phyloP scores from a whole-genome alignment of 2,329 filamentous ascomycete genomes.

The Colletotrichum sublineola region DNA sequence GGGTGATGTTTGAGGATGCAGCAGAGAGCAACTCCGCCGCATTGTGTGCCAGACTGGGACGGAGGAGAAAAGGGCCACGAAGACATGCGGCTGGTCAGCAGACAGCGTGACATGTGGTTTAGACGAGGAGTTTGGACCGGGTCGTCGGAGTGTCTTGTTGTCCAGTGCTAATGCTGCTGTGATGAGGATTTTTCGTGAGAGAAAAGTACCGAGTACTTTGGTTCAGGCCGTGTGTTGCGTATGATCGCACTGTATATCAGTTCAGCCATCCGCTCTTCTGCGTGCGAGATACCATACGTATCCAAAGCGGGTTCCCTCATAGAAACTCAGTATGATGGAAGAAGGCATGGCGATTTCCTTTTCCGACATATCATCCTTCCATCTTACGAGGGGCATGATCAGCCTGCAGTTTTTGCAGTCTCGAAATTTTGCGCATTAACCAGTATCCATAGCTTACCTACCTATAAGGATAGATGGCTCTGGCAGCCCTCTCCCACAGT shows the following conservation, averaged over 20 bases:
- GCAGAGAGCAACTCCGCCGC: slow-evolving; percentile 71
- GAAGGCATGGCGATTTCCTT: no score
- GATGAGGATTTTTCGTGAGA: slow-evolving; percentile 39
- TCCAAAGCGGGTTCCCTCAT: no score
- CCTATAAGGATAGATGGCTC: no score
- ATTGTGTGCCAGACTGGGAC: slow-evolving; percentile 57
- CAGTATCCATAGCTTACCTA: no score
- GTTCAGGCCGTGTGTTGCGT: background rate
- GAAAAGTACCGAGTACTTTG: slow-evolving; percentile 36
- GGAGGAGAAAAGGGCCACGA: slow-evolving; percentile 39
- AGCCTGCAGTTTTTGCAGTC: no score
- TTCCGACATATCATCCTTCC: no score
- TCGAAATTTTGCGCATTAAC: no score
- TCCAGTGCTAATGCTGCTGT: slow-evolving; percentile 23
- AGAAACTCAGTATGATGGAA: no score
- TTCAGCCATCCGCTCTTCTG: background rate
- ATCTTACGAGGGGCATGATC: no score
- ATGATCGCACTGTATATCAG: slow-evolving; percentile 19
- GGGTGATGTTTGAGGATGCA: slow-evolving; percentile 64
- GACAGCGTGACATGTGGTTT: slow-evolving; percentile 40
- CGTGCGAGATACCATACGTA: no score
- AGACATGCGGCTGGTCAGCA: slow-evolving; percentile 43
- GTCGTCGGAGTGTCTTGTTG: slow-evolving; percentile 43
- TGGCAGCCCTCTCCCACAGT: no score
- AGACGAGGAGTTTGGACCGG: slow-evolving; percentile 39